These are phyloP conservation scores for Fusarium torreyae DNA, from an alignment of 2,329 filamentous ascomycete genomes.

Conservation along the genomic window DNA sequence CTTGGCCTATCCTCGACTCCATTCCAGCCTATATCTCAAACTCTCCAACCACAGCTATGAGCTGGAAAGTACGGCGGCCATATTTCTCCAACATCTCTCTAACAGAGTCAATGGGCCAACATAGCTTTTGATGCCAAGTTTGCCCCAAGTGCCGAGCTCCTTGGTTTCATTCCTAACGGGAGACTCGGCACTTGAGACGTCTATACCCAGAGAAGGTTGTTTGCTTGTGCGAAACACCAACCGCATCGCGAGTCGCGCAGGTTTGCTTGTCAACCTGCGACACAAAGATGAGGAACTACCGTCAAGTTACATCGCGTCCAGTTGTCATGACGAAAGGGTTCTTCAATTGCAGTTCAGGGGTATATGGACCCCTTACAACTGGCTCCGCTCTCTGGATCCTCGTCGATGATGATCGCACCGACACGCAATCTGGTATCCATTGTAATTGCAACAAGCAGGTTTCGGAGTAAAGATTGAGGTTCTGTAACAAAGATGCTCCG, in stretches of 20 bases:
- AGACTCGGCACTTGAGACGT: conserved; percentile 22
- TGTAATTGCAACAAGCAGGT: conserved; percentile 26
- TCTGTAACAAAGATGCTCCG: conserved; percentile 35
- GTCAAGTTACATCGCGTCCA: not conserved
- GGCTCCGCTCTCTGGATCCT: conserved; percentile 17
- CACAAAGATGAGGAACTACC: conserved; percentile 15
- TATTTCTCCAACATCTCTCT: not conserved
- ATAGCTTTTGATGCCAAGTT: not conserved
- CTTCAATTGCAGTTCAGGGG: conserved; percentile 22
- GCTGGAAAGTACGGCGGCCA: not conserved
- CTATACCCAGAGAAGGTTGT: conserved; percentile 1
- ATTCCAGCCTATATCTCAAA: conserved; percentile 3
- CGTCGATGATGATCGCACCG: conserved; percentile 13
- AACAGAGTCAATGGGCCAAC: not conserved
- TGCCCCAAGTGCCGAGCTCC: conserved; percentile 9
- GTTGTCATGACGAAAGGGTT: conserved; percentile 19
- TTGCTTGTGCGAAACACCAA: conserved; percentile 32
- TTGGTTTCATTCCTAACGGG: not conserved
- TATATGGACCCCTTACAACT: conserved; percentile 20
- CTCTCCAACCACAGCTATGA: not conserved
- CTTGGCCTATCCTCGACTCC: not conserved
- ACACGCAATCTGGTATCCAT: conserved; percentile 42
- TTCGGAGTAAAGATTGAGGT: conserved; percentile 13
- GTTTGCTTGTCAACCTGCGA: not conserved
- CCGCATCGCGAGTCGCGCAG: conserved; percentile 7